Evolutionary conservation across 257 asterid species (phyloP).

Genomic region (Solanum ossicruentum): DNA sequence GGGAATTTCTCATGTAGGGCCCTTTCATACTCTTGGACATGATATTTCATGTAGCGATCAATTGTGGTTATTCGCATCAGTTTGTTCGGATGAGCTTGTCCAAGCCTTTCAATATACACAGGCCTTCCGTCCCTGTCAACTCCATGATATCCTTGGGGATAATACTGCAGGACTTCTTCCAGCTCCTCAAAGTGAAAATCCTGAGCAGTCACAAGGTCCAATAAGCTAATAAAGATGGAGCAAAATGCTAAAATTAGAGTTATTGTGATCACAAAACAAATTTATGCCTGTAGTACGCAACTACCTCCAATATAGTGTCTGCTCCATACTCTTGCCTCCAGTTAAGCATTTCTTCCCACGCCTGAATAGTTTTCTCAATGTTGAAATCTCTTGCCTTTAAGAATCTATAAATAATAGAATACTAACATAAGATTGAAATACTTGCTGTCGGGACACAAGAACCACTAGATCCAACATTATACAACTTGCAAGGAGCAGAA

Average conservation of each 20-base stretch:
- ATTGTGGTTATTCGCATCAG: constrained; percentile 59
- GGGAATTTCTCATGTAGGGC: constrained; percentile 74
- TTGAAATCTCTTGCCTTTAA: constrained; percentile 78
- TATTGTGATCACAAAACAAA: not conserved
- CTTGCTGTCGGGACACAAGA: not conserved
- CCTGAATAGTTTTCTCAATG: constrained; percentile 49
- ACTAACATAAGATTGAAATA: not conserved
- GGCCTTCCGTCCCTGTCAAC: constrained; percentile 65
- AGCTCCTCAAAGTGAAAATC: constrained; percentile 73
- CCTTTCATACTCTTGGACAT: constrained; percentile 90
- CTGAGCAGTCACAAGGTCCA: constrained; percentile 16
- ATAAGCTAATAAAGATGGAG: not conserved
- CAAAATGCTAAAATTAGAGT: not conserved
- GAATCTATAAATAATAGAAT: constrained; percentile 31
- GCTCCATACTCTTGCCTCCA: constrained; percentile 85
- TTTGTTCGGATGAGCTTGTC: constrained; percentile 76
- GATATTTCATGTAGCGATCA: constrained; percentile 74
- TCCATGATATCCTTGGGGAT: constrained; percentile 71
- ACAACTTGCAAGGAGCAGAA: not conserved
- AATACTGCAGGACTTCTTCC: constrained; percentile 77
- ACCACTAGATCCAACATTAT: not conserved
- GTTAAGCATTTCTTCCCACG: constrained; percentile 94
- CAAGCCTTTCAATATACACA: constrained; percentile 87
- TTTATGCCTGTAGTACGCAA: not conserved
- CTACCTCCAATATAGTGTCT: constrained; percentile 77